phyloP scores from a whole-genome alignment of 2,329 filamentous ascomycete species.

The Colletotrichum lindemuthianum region DNA sequence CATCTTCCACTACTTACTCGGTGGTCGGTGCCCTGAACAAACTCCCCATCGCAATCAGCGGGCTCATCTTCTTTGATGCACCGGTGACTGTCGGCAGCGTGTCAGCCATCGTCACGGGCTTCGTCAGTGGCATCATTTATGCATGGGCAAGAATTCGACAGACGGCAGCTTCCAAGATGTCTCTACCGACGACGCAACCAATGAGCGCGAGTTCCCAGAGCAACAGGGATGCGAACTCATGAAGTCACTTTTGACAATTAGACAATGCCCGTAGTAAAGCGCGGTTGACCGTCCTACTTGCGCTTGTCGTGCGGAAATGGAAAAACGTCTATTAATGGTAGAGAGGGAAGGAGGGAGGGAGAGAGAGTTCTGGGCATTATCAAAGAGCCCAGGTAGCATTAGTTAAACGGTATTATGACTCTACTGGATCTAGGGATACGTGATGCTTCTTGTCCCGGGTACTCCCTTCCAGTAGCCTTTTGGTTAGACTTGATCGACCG shows the following conservation, averaged over 20 bases:
- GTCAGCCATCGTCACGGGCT: constrained; percentile 89
- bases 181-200: constrained; percentile 74
- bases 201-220: constrained; percentile 94
- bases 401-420: too few species aligned
- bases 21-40: constrained; percentile 99
- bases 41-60: constrained; percentile 91
- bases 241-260: not conserved
- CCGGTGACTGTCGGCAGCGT: constrained; percentile 93
- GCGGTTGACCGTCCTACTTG: too few species aligned
- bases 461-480: too few species aligned
- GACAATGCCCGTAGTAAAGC: not conserved
- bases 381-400: too few species aligned
- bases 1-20: constrained; percentile 96
- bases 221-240: constrained; percentile 81
- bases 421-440: too few species aligned
- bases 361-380: too few species aligned
- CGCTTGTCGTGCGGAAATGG: not conserved
- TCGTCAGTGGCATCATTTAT: constrained; percentile 92
- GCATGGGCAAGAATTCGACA: constrained; percentile 87
- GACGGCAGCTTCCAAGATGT: constrained; percentile 71
- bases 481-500: too few species aligned
- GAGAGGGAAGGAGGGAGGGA: too few species aligned
- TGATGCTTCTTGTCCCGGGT: too few species aligned
- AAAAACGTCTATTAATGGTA: too few species aligned
- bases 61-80: constrained; percentile 93